Conservation (phyloP, 1,139 yeast species). For the Komagataea norvegica region DNA sequence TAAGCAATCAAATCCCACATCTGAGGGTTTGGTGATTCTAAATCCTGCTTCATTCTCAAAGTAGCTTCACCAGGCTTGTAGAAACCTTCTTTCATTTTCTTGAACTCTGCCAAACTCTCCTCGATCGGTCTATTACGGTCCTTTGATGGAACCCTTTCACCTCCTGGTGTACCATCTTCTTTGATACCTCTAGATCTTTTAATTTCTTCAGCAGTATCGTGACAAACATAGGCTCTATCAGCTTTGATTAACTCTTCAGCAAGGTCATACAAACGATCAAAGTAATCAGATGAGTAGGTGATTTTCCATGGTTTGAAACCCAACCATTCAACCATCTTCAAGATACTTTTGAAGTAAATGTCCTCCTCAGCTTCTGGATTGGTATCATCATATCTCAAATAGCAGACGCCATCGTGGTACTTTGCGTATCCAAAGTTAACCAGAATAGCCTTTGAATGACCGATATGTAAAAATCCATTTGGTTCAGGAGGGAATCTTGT, state of each 20-base stretch:
- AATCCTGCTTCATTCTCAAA: slow-evolving; percentile 94
- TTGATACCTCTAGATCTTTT: slow-evolving; percentile 85
- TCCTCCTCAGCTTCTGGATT: slow-evolving; percentile 99
- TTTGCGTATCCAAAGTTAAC: slow-evolving; percentile 95
- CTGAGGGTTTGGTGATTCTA: slow-evolving; percentile 90
- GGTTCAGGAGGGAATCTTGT: slow-evolving; percentile 99
- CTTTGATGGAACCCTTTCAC: slow-evolving; percentile 77
- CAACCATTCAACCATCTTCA: slow-evolving; percentile 84
- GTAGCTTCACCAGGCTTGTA: slow-evolving; percentile 91
- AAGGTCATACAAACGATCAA: slow-evolving; percentile 77
- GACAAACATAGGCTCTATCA: slow-evolving; percentile 86
- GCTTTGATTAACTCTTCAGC: slow-evolving; percentile 73
- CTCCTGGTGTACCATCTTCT: slow-evolving; percentile 90
- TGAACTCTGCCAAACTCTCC: slow-evolving; percentile 72
- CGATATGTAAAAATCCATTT: slow-evolving; percentile 93
- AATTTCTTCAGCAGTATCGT: slow-evolving; percentile 89
- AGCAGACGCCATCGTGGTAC: slow-evolving; percentile 78
- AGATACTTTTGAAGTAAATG: slow-evolving; percentile 77
- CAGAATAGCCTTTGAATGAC: slow-evolving; percentile 96
- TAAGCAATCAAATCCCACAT: slow-evolving; percentile 99
- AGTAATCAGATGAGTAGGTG: slow-evolving; percentile 95
- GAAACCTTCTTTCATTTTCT: slow-evolving; percentile 86
- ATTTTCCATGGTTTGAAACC: slow-evolving; percentile 91
- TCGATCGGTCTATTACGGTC: slow-evolving; percentile 70
- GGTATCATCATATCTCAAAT: slow-evolving; percentile 93